These are phyloP conservation scores for Syzygium jambos DNA, from an alignment of 345 rosid genomes.

Conservation along the genomic window DNA sequence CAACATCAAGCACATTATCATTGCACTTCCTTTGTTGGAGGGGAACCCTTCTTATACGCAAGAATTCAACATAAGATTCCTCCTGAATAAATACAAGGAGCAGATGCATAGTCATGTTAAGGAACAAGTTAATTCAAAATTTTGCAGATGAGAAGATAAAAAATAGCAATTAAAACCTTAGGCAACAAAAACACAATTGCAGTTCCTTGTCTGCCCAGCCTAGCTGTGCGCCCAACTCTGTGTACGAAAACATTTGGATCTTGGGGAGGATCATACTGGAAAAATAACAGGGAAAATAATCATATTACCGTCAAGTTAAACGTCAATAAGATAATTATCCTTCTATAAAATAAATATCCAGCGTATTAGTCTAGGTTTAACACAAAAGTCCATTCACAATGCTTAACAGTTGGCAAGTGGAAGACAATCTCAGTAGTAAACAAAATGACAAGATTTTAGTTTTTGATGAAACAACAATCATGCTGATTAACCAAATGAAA, in stretches of 20 bases:
- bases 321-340: background rate
- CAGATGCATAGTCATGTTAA: background rate
- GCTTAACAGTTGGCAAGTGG: background rate
- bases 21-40: conserved; percentile 46
- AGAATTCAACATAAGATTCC: conserved; percentile 81
- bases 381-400: background rate
- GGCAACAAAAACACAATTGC: conserved; percentile 65
- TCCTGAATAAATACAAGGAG: conserved; percentile 37
- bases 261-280: conserved; percentile 93
- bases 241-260: conserved; percentile 88
- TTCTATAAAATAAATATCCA: background rate
- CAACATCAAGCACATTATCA: conserved; percentile 52
- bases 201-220: conserved; percentile 76
- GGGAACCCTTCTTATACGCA: conserved; percentile 64
- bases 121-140: background rate
- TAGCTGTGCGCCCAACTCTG: conserved; percentile 91
- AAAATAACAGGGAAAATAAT: conserved; percentile 5
- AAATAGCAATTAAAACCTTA: conserved; percentile 33
- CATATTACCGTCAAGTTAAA: background rate
- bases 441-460: background rate
- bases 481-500: background rate
- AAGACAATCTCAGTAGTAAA: background rate
- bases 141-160: background rate
- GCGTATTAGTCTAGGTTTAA: background rate
- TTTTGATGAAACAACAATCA: background rate